Conservation (phyloP, 805 yeast genomes). For the Saccharomyces mikatae region DNA sequence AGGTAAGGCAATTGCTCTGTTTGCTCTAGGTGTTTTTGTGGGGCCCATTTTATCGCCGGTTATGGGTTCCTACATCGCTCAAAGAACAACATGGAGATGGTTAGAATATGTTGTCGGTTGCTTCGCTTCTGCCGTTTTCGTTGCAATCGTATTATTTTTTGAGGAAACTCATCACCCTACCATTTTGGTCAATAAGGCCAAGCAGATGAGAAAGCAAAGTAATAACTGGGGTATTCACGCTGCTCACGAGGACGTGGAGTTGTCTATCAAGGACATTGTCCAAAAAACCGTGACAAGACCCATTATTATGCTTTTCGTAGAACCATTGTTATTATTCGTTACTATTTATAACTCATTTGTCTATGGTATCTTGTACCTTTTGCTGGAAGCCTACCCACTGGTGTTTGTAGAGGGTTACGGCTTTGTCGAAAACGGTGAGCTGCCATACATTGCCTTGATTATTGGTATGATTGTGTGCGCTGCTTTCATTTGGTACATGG, state of each 20-base stretch:
- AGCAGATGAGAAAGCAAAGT: constrained; percentile 51
- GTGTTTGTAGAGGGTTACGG: constrained; percentile 58
- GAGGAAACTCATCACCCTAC: constrained; percentile 70
- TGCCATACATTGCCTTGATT: constrained; percentile 73
- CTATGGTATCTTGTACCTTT: constrained; percentile 69
- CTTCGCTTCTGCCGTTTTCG: constrained; percentile 36
- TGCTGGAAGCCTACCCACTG: constrained; percentile 69
- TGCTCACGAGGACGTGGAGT: constrained; percentile 57
- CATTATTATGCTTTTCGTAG: constrained; percentile 52
- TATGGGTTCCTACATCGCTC: constrained; percentile 60
- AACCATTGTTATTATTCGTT: constrained; percentile 64
- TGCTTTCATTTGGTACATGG: constrained; percentile 41
- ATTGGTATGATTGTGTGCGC: constrained; percentile 62
- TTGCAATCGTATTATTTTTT: constrained; percentile 34
- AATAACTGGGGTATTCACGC: constrained; percentile 81
- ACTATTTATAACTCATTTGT: constrained; percentile 70
- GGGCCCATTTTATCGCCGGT: constrained; percentile 85
- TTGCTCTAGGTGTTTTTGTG: constrained; percentile 62
- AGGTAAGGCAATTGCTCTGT: constrained; percentile 68
- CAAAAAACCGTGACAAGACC: constrained; percentile 65
- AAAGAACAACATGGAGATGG: constrained; percentile 79
- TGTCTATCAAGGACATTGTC: constrained; percentile 50
- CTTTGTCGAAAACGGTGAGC: constrained; percentile 42
- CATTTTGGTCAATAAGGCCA: constrained; percentile 56
- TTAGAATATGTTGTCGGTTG: constrained; percentile 64